A percentile compares a stretch with the other conserved stretches of the same genome.
Evolutionary conservation across 345 rosid species (phyloP).

Genomic region (Dovyalis caffra): DNA sequence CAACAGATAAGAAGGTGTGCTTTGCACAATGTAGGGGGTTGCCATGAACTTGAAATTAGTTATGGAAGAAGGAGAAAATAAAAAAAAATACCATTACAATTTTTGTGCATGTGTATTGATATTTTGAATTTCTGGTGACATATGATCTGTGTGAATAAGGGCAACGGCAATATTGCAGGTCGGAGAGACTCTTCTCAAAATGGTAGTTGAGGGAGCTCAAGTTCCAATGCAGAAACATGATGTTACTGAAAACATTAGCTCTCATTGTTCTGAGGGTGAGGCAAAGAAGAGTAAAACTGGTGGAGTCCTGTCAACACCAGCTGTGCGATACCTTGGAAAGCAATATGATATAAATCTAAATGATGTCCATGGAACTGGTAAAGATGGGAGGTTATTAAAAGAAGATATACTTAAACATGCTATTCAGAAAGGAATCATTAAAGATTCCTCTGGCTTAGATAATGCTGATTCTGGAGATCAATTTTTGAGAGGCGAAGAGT

Average conservation of each 20-base stretch:
- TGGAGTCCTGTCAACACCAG: conserved; percentile 68
- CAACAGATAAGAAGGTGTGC: not conserved
- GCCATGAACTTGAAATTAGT: not conserved
- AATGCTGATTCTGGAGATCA: conserved; percentile 26
- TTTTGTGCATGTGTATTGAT: not conserved
- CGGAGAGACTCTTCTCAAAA: conserved; percentile 83
- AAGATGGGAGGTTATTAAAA: conserved; percentile 71
- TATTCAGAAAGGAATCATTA: conserved; percentile 42
- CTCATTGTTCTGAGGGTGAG: conserved; percentile 29
- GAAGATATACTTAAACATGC: conserved; percentile 68
- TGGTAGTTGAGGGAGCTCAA: conserved; percentile 48
- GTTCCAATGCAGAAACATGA: conserved; percentile 27
- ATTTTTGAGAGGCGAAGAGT: conserved; percentile 25
- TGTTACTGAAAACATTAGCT: conserved; percentile 17
- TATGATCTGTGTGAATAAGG: not conserved
- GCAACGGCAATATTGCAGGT: conserved; percentile 52
- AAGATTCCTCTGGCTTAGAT: conserved; percentile 30
- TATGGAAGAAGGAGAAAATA: not conserved
- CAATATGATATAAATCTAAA: conserved; percentile 59
- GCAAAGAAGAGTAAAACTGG: conserved; percentile 27
- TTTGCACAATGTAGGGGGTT: not conserved
- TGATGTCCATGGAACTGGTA: conserved; percentile 66
- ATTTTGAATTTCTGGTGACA: conserved; percentile 5
- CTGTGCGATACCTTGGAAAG: conserved; percentile 79
- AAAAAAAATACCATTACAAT: no score